Evolutionary conservation across 2,329 filamentous ascomycete species (phyloP).

Genomic region (Lojkania enalia): DNA sequence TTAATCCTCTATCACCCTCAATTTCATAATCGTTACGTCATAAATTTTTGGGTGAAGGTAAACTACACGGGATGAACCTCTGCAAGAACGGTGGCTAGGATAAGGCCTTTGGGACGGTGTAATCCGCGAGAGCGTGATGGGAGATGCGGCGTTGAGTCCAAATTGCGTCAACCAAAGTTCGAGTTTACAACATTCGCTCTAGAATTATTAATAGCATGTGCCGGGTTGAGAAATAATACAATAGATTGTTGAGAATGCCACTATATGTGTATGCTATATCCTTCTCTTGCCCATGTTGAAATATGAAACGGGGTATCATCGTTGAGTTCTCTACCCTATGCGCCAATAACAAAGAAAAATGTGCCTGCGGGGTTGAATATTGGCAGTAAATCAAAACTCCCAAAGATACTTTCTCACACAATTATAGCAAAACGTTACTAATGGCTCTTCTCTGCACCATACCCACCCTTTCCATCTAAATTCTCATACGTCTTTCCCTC

Average conservation of each 20-base stretch:
- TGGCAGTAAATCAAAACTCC: too few relatives aligned
- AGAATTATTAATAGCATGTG: too few relatives aligned
- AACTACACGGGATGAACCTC: too few relatives aligned
- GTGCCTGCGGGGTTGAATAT: conserved; percentile 33
- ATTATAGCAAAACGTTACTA: neutral
- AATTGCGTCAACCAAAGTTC: too few relatives aligned
- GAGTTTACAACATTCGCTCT: too few relatives aligned
- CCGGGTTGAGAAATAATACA: neutral
- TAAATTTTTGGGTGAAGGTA: too few relatives aligned
- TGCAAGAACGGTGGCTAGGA: too few relatives aligned
- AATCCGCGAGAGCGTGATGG: too few relatives aligned
- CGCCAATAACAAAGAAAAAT: conserved; percentile 24
- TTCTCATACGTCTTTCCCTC: conserved; percentile 69
- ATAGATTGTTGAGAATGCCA: conserved; percentile 1
- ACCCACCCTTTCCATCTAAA: conserved; percentile 64
- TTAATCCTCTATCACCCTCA: too few relatives aligned
- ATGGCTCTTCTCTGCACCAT: conserved; percentile 59
- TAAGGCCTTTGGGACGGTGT: too few relatives aligned
- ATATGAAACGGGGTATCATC: conserved; percentile 40
- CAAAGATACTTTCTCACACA: neutral
- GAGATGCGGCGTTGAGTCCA: too few relatives aligned
- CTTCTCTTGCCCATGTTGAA: conserved; percentile 29
- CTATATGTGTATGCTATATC: neutral
- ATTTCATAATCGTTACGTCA: too few relatives aligned
- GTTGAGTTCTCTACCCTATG: conserved; percentile 34